Base-by-base conservation (phyloP, 805 yeast species). In the Zygoascus bituminiphila region DNA sequence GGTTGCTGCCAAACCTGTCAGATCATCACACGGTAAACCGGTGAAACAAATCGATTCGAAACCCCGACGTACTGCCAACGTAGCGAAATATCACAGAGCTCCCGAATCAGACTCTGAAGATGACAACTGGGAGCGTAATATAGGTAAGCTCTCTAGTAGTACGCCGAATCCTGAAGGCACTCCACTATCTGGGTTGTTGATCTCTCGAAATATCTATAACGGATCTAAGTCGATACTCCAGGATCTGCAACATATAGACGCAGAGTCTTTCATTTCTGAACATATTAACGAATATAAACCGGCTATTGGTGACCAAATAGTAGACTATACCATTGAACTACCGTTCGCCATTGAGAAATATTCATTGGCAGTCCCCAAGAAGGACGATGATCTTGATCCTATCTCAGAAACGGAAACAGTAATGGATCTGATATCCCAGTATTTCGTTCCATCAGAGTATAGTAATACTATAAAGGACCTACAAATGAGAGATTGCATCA, bases 361-460 rank as follows among this genome's bases (percentile, higher is more conserved):
- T 44, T 9, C 40, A 21, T 43, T 49, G 3, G 41, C 44, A 19
- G 21, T 20, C 15, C 60, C 61, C 5, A 53, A 35, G 23, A 42
- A 50, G 5, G 39, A 39, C 5, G 46, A 43, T 9, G 77, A 77
- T 47, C 68, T 79, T 37, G 80, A 81, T 57, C 86, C 88, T 4
- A 66, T 80, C 42, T 74, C 70, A 44, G 91, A 84, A 56, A 71
- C 83, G 47, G 82, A 79, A 4, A 69, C 68, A 47, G 59, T 64
- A 23, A 75, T 77, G 74, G 77, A 71, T 44, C 46, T 73, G 33
- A 58, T 66, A 14, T 67, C 79, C 0, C 24, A 58, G 21, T 55
- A 61, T 9, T 75, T 63, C 53, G 64, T 77, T 26, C 78, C 78
- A 0, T 14, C 35, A 24, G 60, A 60, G 2, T 62, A 65, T 37